A percentile compares a stretch with the other conserved stretches of the same genome.
Evolutionary conservation across 1,139 yeast species (phyloP).

Genomic region (Candida frijolesensis): DNA sequence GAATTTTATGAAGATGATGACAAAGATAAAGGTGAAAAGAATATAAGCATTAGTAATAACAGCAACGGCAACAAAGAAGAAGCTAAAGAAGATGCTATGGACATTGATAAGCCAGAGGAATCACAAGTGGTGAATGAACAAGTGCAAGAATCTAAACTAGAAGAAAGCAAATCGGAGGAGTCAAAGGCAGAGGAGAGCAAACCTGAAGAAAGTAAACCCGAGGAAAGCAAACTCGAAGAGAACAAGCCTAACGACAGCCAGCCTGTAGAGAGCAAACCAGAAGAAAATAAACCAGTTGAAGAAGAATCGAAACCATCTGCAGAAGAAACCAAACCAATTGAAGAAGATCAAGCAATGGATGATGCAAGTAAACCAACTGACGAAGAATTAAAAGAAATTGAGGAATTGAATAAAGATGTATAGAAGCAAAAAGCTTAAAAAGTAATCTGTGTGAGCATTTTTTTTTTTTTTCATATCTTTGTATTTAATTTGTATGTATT

Average conservation of each 20-base stretch:
- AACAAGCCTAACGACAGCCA: conserved; percentile 41
- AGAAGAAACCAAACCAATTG: background rate
- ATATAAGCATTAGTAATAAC: conserved; percentile 21
- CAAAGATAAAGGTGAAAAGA: conserved; percentile 46
- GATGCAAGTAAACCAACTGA: conserved; percentile 11
- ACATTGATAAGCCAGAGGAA: conserved; percentile 76
- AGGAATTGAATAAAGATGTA: conserved; percentile 30
- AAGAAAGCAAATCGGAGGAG: background rate
- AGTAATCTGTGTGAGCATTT: background rate
- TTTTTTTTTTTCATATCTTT: background rate
- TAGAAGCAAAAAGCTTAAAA: background rate
- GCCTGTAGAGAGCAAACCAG: background rate
- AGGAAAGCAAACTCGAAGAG: conserved; percentile 49
- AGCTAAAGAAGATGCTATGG: conserved; percentile 1
- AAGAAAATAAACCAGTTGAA: conserved; percentile 57
- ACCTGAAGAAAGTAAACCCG: conserved; percentile 46
- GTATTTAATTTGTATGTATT: background rate
- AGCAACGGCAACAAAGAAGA: background rate
- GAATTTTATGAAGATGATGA: conserved; percentile 71
- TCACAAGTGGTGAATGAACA: background rate
- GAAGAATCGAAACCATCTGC: conserved; percentile 27
- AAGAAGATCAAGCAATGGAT: background rate
- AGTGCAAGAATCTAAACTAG: background rate
- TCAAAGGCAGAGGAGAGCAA: background rate
- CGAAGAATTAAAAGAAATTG: conserved; percentile 42